phyloP scores from a whole-genome alignment of 768 basidiomycete species.

The Grammothele lineata region DNA sequence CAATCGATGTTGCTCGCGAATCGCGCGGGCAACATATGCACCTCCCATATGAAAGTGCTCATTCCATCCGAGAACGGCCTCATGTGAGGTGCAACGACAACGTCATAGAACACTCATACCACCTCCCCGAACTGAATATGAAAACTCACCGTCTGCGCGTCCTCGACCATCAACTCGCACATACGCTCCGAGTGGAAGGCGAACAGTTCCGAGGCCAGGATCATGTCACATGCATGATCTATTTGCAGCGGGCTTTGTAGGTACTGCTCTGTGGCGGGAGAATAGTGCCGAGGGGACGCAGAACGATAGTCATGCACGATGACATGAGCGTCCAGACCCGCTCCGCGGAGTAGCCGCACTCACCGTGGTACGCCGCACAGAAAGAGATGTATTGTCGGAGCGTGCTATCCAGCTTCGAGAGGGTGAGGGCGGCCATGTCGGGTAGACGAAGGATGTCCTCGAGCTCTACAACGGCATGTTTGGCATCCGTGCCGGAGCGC shows the following conservation, averaged over 20 bases:
- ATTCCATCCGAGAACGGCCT: too few relatives aligned
- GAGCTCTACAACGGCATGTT: slow-evolving; percentile 53
- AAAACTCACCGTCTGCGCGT: slow-evolving; percentile 57
- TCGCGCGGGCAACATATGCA: too few relatives aligned
- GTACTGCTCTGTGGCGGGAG: slow-evolving; percentile 83
- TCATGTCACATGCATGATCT: slow-evolving; percentile 71
- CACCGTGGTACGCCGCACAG: slow-evolving; percentile 85
- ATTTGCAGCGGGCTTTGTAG: slow-evolving; percentile 80
- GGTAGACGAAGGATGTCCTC: slow-evolving; percentile 77
- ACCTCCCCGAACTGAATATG: too few relatives aligned
- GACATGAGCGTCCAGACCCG: background rate
- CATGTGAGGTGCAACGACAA: too few relatives aligned
- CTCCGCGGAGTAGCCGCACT: slow-evolving; percentile 22
- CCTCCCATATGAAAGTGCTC: too few relatives aligned
- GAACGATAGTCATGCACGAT: background rate
- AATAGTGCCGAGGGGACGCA: background rate
- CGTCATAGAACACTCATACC: too few relatives aligned
- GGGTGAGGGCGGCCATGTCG: slow-evolving; percentile 50
- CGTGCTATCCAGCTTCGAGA: slow-evolving; percentile 75
- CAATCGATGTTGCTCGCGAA: too few relatives aligned
- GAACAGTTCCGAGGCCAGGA: slow-evolving; percentile 86
- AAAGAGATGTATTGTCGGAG: slow-evolving; percentile 73
- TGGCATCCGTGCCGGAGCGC: too few relatives aligned
- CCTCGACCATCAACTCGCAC: slow-evolving; percentile 72
- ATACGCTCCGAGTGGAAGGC: slow-evolving; percentile 89